Base-by-base conservation (phyloP, 140 eudicot species). In the Erigeron philadelphicus region DNA sequence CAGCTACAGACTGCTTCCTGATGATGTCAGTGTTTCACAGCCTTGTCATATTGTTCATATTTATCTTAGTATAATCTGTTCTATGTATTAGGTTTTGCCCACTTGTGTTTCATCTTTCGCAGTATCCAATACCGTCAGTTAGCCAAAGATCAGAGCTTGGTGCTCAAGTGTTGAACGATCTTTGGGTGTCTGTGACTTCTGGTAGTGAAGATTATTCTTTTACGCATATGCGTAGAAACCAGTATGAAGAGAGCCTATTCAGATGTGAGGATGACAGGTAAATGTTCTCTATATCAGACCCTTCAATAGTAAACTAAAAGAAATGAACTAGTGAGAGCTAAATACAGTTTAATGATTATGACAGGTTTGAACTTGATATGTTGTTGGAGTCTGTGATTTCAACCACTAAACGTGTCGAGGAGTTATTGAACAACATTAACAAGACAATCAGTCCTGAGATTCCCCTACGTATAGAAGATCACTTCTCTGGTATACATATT, bases 221-320 rank as follows among this genome's bases (percentile, higher is more conserved):
- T 67, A 94, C 87, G 66, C 99, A 94, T 79, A 94, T 94, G 99
- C 95, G 99, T 57, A 82, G 96, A 87, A 94, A 94, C 78, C 99
- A 94, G 72, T 94, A 85, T 77, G 99, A 94, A 78, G 99, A 94
- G 78, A 94, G 97, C 76, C 79, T 94, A 52, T 94, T 94, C 72
- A 87, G 96, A 84, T 94, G 99, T 64, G 99, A 94, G 81, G 99
- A 94, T 81, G 99, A 94, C 72, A 90, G 97, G 99, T 94, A 82
- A 58, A 57, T 15, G 8, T 16, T 68, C 62, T 15, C 11, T 2
- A 15, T 74, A n/a, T 58, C 6, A 13, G 16, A 41, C 2, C 48
- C 2, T 76, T 41, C 7, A 21, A 47, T 11, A 49, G 40, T 44
- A 9, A 64, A 35, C 53, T 13, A 54, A 74, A 18, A 72, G n/a